These are phyloP conservation scores for Penicillium digitatum DNA, from an alignment of 2,329 filamentous ascomycete genomes.

Conservation along the genomic window DNA sequence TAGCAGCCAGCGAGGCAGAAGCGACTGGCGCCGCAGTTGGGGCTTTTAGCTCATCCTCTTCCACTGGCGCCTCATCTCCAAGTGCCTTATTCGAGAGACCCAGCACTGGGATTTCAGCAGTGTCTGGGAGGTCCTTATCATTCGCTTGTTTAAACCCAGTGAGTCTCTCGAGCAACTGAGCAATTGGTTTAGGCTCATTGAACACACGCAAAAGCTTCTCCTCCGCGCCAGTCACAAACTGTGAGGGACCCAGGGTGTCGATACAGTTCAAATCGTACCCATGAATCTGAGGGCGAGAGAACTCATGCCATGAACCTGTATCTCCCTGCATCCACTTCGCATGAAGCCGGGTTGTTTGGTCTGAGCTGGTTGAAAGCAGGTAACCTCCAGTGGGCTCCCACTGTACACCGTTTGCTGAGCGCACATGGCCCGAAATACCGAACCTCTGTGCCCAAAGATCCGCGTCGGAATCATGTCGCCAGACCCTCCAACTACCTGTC, in stretches of 20 bases:
- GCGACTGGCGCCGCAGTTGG: conserved; percentile 21
- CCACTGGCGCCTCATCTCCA: conserved; percentile 41
- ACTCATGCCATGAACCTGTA: conserved; percentile 78
- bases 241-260: conserved; percentile 65
- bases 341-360: conserved; percentile 89
- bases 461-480: conserved; percentile 60
- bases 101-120: conserved; percentile 89
- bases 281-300: conserved; percentile 92
- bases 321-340: conserved; percentile 65
- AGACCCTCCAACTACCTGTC: conserved; percentile 89
- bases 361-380: conserved; percentile 79
- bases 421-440: conserved; percentile 78
- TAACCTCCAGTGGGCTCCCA: conserved; percentile 83
- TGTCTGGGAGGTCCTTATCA: conserved; percentile 63
- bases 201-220: conserved; percentile 98
- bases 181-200: conserved; percentile 78
- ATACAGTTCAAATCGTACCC: conserved; percentile 97
- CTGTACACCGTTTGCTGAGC: conserved; percentile 72
- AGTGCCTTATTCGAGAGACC: conserved; percentile 95
- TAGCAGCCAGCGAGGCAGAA: conserved; percentile 50
- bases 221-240: conserved; percentile 91
- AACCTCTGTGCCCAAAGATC: conserved; percentile 73
- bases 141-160: conserved; percentile 54
- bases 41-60: conserved; percentile 41
- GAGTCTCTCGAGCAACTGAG: conserved; percentile 65